Base-by-base conservation (phyloP, 345 rosid genomes). In the Salix caprea region DNA sequence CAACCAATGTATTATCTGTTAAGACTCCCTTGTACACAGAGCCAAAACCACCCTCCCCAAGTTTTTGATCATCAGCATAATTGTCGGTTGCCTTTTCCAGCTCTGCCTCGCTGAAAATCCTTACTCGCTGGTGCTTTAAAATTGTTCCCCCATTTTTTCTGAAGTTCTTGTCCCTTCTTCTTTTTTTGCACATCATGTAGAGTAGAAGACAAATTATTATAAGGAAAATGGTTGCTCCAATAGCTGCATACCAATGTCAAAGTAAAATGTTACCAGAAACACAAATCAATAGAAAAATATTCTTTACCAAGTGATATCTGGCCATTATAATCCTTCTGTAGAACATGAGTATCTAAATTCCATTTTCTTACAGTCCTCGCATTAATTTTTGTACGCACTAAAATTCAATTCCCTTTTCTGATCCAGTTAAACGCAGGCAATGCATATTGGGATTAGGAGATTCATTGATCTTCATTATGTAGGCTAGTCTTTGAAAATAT, bases 11-110 rank as follows among this genome's bases (percentile, higher is more conserved):
- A n/a, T n/a, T n/a, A n/a, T n/a, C n/a, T n/a, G n/a, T n/a, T n/a
- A n/a, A n/a, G n/a, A n/a, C n/a, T n/a, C n/a, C n/a, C 56, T 56
- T 78, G 69, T 84, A 80, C 14, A 84, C 84, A 34, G 42, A 78
- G 11, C 80, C 82, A 65, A 72, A 83, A 11, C 85, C 85, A 2
- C 85, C 85, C 50, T 74, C 74, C 1, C 85, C 83, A 4, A 83
- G 76, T 7, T 79, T 60, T 0, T 61, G 54, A 32, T 15, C 16
- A 12, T 16, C 37, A 9, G 37, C 78, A 62, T 76, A 83, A 56
- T 80, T 83, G 14, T 42, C 74, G 23, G 86, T 80, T 5, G 86
- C 86, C 50, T 74, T 77, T 21, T 46, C 68, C 8, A 83, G 71
- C 72, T 83, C 82, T 15, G 72, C 80, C 48, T 80, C 83, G 0